These are phyloP conservation scores for Cubamyces lactineus DNA, from an alignment of 768 basidiomycete genomes.

Conservation along the genomic window DNA sequence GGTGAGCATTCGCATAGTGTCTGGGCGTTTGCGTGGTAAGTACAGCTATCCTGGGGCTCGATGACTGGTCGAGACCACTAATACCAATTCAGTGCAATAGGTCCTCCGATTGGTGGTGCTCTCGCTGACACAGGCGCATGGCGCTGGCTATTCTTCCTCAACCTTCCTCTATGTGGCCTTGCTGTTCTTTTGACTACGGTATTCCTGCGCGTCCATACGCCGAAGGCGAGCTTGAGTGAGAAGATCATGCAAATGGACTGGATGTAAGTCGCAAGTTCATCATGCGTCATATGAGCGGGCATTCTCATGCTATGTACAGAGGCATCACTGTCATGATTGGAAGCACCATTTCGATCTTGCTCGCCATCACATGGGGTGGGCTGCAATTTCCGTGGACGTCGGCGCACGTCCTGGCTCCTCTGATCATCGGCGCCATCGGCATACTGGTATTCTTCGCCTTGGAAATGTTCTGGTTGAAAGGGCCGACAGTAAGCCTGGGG, in stretches of 20 bases:
- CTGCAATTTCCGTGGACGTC: slow-evolving; percentile 43
- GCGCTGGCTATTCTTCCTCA: slow-evolving; percentile 21
- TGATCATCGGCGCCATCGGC: slow-evolving; percentile 24
- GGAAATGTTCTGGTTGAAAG: slow-evolving; percentile 2
- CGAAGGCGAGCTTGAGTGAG: slow-evolving; percentile 29
- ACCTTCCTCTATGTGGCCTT: slow-evolving; percentile 15
- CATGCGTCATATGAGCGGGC: background rate
- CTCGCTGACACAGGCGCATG: slow-evolving; percentile 14
- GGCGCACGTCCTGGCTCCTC: slow-evolving; percentile 42
- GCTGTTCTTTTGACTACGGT: background rate
- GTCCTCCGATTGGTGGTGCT: slow-evolving; percentile 35
- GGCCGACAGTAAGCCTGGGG: background rate
- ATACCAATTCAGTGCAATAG: slow-evolving; percentile 13
- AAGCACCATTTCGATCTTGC: slow-evolving; percentile 36
- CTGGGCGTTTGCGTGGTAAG: slow-evolving; percentile 19
- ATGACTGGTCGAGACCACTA: background rate
- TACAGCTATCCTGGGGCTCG: too few relatives aligned
- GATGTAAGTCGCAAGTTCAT: slow-evolving; percentile 36
- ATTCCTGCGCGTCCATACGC: slow-evolving; percentile 25
- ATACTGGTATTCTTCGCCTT: background rate
- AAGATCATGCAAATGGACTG: slow-evolving; percentile 41
- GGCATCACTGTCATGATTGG: slow-evolving; percentile 39
- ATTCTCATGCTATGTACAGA: slow-evolving; percentile 23
- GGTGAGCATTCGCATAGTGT: background rate
- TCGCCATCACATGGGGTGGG: slow-evolving; percentile 48